Percentiles rank a stretch among this genome's conserved stretches.
Conservation (phyloP, 1,284 basidiomycete genomes). For the Heterobasidion parviporum region DNA sequence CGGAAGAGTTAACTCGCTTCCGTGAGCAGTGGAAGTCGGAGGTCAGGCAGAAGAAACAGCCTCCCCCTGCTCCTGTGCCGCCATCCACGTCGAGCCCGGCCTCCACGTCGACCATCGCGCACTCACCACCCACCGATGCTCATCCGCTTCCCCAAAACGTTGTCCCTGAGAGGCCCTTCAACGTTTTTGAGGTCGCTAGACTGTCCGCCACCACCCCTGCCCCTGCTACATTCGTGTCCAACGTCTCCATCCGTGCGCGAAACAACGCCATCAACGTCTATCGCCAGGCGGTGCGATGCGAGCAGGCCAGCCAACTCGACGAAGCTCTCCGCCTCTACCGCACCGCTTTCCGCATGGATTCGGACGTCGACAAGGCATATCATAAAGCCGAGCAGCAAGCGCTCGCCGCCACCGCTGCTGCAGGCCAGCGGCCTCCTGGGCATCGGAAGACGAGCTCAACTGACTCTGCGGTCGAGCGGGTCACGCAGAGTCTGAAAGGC, state of each 20-base stretch:
- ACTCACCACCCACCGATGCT: neutral
- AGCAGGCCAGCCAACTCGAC: constrained; percentile 67
- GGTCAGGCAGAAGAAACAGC: constrained; percentile 37
- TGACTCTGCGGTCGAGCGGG: neutral
- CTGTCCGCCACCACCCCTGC: neutral
- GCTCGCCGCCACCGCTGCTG: constrained; percentile 12
- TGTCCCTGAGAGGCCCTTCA: neutral
- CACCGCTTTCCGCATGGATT: constrained; percentile 68
- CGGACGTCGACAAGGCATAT: constrained; percentile 60
- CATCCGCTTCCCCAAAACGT: neutral
- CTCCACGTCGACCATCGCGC: neutral
- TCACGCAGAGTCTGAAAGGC: constrained; percentile 6
- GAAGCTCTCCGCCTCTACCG: constrained; percentile 71
- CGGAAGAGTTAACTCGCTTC: constrained; percentile 46
- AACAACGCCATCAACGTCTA: constrained; percentile 59
- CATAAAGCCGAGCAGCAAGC: constrained; percentile 40
- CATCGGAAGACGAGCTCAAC: constrained; percentile 8
- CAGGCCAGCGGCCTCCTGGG: neutral
- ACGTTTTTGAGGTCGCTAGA: neutral
- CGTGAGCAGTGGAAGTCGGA: constrained; percentile 71
- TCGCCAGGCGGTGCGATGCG: constrained; percentile 58
- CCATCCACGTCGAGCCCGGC: neutral
- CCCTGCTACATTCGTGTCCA: neutral
- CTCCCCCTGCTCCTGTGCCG: neutral
- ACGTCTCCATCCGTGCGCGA: constrained; percentile 24